Base-by-base conservation (phyloP, 345 rosid species). In the Salix viminalis region DNA sequence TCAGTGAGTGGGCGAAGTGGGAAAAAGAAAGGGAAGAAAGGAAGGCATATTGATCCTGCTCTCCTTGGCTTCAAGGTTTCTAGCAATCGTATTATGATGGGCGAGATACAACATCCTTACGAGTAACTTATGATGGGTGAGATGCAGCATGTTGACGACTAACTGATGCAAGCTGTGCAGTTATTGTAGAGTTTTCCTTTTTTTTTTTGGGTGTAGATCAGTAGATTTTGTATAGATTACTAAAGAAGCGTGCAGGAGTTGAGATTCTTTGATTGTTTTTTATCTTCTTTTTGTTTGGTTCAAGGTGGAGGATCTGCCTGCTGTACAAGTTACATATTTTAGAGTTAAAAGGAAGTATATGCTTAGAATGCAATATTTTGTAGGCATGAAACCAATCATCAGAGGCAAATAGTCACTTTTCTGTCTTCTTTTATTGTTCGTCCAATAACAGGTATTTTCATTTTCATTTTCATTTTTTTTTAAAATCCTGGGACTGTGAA, bases 61-160 rank as follows among this genome's bases (percentile, higher is more conserved):
- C 97, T 92, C 72, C 92, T 94, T 41, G 98, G 98, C 50, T 94
- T 94, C 79, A 94, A 92, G 75, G 97, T 94, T 30, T 80, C 92
- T 2, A 94, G 98, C 89, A 94, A 94, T 76, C 98, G 97, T 14
- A 91, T 94, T 23, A 87, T 94, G 88, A 94, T 92, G 97, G 98
- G 97, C 23, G 96, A 94, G 80, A 94, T 92, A 69, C 96, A 91
- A 64, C 84, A 84, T 32, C 85, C 91, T 0, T 24, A 85, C 44
- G 93, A 94, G 56, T 86, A 79, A 73, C 81, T 94, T 23, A 86
- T 92, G 88, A 94, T 91, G 97, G 98, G 97, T 26, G 94, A 94
- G 80, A 94, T 91, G 69, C 96, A 91, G 60, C 84, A 81, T 32
- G 84, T 91, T 0, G 28, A 85, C 44, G 93, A 94, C 41, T 86